Conservation (phyloP, 2,329 filamentous ascomycete genomes). For the Colletotrichum phormii region DNA sequence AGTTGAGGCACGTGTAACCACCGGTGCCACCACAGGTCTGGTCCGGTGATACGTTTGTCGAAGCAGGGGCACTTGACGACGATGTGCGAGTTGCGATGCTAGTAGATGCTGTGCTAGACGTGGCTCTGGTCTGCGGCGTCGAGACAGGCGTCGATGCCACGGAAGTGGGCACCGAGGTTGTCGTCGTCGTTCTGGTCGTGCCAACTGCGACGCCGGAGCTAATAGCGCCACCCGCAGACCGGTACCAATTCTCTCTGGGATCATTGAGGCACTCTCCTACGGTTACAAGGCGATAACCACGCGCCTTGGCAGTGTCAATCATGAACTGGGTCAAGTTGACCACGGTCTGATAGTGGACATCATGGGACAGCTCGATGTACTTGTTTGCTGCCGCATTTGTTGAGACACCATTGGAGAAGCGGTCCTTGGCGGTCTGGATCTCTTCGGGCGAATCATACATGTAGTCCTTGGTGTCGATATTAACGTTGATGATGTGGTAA, state of each 20-base stretch:
- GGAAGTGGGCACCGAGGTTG: background rate
- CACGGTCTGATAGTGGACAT: slow-evolving; percentile 52
- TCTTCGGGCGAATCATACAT: slow-evolving; percentile 59
- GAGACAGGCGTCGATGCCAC: background rate
- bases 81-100: background rate
- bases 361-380: slow-evolving; percentile 59
- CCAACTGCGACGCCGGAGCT: slow-evolving; percentile 29
- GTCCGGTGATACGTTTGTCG: slow-evolving; percentile 45
- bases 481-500: slow-evolving; percentile 68
- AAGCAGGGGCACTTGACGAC: background rate
- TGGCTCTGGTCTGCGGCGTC: background rate
- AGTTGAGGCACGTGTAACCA: slow-evolving; percentile 51
- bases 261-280: slow-evolving; percentile 70
- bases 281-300: slow-evolving; percentile 61
- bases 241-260: slow-evolving; percentile 64
- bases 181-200: slow-evolving; percentile 30
- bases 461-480: slow-evolving; percentile 73
- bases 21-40: slow-evolving; percentile 50
- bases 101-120: background rate
- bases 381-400: slow-evolving; percentile 41
- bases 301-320: slow-evolving; percentile 51
- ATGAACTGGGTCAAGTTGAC: slow-evolving; percentile 52
- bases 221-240: slow-evolving; percentile 41
- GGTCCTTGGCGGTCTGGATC: slow-evolving; percentile 57
- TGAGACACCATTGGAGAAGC: slow-evolving; percentile 52